Conservation (phyloP, 306 rosid species). For the Rosa rugosa region DNA sequence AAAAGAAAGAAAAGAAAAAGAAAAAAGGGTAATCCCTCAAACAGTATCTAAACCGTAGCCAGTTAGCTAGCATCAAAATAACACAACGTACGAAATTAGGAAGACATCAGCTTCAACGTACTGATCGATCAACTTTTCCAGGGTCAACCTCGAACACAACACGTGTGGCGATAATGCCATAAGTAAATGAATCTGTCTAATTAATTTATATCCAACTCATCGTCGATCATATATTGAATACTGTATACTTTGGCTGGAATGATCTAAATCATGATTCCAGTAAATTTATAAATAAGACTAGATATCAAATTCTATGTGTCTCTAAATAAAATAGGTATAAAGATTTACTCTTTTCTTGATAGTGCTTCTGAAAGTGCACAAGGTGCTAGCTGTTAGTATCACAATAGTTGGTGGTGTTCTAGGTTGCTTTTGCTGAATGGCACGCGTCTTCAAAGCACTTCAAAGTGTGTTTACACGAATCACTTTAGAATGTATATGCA, state of each 20-base stretch:
- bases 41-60: no score
- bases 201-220: not conserved
- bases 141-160: not conserved
- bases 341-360: not conserved
- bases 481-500: not conserved
- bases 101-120: not conserved
- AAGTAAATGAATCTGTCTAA: not conserved
- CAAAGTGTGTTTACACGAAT: not conserved
- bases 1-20: no score
- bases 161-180: not conserved
- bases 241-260: not conserved
- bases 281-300: not conserved
- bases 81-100: not conserved
- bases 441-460: constrained; percentile 8
- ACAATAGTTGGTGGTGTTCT: not conserved
- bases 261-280: not conserved
- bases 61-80: not conserved
- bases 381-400: not conserved
- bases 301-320: not conserved
- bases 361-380: constrained; percentile 2
- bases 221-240: not conserved
- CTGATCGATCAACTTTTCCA: no score
- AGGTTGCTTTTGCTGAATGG: not conserved
- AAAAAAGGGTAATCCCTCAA: no score
- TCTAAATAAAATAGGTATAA: not conserved